These are phyloP conservation scores for Microsporum audouinii DNA, from an alignment of 2,329 filamentous ascomycete species.

Conservation along the genomic window DNA sequence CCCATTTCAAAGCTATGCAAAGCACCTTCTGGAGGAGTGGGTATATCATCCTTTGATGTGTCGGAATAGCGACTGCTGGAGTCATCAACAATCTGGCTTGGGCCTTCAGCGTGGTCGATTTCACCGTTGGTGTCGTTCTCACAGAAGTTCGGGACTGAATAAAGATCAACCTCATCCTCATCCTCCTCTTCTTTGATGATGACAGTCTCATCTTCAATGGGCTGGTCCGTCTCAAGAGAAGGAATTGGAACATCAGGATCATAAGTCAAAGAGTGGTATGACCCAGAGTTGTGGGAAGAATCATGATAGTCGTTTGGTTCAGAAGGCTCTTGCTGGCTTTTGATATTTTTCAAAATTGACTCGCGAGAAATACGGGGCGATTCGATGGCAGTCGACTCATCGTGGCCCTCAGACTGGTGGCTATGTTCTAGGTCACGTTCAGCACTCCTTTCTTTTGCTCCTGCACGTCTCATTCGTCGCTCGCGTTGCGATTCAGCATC, in stretches of 20 bases:
- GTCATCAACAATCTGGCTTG: slow-evolving; percentile 41
- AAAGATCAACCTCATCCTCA: slow-evolving; percentile 46
- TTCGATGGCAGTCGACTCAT: slow-evolving; percentile 8
- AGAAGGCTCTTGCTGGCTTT: slow-evolving; percentile 45
- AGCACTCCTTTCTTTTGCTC: slow-evolving; percentile 27
- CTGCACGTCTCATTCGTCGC: slow-evolving; percentile 55
- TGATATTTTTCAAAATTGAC: slow-evolving; percentile 80
- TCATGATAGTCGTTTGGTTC: slow-evolving; percentile 31
- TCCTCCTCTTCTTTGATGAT: slow-evolving; percentile 55
- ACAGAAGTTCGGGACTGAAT: slow-evolving; percentile 57
- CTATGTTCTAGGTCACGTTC: slow-evolving; percentile 21
- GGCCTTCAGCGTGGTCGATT: slow-evolving; percentile 21
- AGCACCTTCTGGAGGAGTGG: slow-evolving; percentile 11
- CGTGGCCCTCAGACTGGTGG: slow-evolving; percentile 21
- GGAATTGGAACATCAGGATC: slow-evolving; percentile 87
- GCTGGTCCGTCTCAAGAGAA: slow-evolving; percentile 60
- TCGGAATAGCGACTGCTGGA: slow-evolving; percentile 47
- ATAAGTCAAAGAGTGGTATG: slow-evolving; percentile 43
- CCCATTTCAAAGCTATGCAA: slow-evolving; percentile 21
- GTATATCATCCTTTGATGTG: slow-evolving; percentile 24
- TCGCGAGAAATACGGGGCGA: slow-evolving; percentile 80
- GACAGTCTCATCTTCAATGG: slow-evolving; percentile 46
- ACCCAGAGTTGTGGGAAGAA: slow-evolving; percentile 36
- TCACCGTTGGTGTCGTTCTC: slow-evolving; percentile 30
- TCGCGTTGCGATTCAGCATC: slow-evolving; percentile 57